phyloP scores from a whole-genome alignment of 2,329 filamentous ascomycete species.

The Arachnopeziza araneosa region DNA sequence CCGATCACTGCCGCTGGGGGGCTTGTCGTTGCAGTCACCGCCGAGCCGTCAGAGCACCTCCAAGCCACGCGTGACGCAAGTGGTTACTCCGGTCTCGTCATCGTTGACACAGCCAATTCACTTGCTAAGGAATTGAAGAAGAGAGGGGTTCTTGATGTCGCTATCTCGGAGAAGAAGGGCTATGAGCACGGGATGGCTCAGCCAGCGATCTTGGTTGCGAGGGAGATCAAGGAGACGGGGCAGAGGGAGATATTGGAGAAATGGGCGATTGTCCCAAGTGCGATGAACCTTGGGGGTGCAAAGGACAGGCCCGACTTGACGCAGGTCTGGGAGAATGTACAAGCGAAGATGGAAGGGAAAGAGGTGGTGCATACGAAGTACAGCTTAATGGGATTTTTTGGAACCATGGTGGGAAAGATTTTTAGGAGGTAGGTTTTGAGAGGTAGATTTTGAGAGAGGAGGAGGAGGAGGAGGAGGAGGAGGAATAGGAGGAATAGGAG shows the following conservation, averaged over 20 bases:
- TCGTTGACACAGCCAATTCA: slow-evolving; percentile 4
- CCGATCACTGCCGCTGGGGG: slow-evolving; percentile 2
- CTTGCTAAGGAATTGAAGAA: slow-evolving; percentile 3
- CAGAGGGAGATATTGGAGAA: slow-evolving; percentile 10
- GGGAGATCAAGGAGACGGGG: background rate
- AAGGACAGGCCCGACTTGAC: slow-evolving; percentile 10
- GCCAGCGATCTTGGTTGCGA: slow-evolving; percentile 11
- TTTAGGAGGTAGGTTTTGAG: no score
- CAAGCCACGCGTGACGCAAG: slow-evolving; percentile 4
- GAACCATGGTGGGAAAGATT: no score
- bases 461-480: no score
- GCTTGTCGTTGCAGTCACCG: background rate
- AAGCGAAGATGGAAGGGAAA: slow-evolving; percentile 6
- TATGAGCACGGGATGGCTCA: slow-evolving; percentile 15
- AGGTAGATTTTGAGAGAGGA: no score
- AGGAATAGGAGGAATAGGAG: no score
- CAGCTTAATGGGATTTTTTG: no score
- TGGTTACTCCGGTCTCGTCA: slow-evolving; percentile 1
- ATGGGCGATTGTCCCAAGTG: slow-evolving; percentile 15
- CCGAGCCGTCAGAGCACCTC: slow-evolving; percentile 5
- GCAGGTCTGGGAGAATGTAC: slow-evolving; percentile 14
- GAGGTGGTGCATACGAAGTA: slow-evolving; percentile 5
- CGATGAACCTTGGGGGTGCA: slow-evolving; percentile 14
- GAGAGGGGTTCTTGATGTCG: slow-evolving; percentile 2
- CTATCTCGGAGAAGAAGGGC: slow-evolving; percentile 13